These are phyloP conservation scores for Aspergillus sclerotiicarbonarius DNA, from an alignment of 495 filamentous ascomycete species.

Conservation along the genomic window DNA sequence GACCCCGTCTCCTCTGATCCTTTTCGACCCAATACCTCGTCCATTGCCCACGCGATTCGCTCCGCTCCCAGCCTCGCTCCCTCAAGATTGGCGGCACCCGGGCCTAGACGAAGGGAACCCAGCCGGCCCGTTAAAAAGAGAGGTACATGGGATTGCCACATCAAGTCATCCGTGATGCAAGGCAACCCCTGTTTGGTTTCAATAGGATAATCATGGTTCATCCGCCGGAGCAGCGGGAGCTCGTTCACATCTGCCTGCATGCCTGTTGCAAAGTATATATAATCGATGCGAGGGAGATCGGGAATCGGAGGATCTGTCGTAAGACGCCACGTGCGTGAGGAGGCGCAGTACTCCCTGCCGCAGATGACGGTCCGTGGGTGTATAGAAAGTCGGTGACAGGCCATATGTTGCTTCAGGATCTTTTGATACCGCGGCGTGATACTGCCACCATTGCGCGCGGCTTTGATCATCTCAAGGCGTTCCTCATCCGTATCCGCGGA, in stretches of 20 bases:
- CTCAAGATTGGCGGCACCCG: conserved; percentile 60
- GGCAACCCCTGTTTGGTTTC: conserved; percentile 53
- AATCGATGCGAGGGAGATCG: conserved; percentile 54
- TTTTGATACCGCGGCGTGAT: conserved; percentile 59
- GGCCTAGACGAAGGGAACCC: conserved; percentile 57
- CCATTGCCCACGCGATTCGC: conserved; percentile 58
- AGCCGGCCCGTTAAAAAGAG: conserved; percentile 61
- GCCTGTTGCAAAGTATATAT: conserved; percentile 65
- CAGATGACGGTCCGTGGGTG: conserved; percentile 49
- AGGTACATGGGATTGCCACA: conserved; percentile 60
- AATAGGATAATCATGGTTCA: conserved; percentile 53
- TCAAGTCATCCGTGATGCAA: conserved; percentile 60
- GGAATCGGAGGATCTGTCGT: conserved; percentile 48
- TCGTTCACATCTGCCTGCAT: conserved; percentile 48
- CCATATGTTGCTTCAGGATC: conserved; percentile 49
- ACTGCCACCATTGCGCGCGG: conserved; percentile 60
- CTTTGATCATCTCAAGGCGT: conserved; percentile 53
- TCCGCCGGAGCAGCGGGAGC: conserved; percentile 48
- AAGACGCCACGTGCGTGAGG: conserved; percentile 48
- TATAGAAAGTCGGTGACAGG: conserved; percentile 43
- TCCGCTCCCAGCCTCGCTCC: conserved; percentile 63
- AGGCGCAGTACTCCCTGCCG: conserved; percentile 30
- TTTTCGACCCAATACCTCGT: conserved; percentile 43
- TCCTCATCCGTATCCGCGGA: conserved; percentile 58
- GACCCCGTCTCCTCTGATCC: conserved; percentile 5